These are phyloP conservation scores for Carpediemonas membranifera DNA, from an alignment of 78 protist species.

Conservation along the genomic window DNA sequence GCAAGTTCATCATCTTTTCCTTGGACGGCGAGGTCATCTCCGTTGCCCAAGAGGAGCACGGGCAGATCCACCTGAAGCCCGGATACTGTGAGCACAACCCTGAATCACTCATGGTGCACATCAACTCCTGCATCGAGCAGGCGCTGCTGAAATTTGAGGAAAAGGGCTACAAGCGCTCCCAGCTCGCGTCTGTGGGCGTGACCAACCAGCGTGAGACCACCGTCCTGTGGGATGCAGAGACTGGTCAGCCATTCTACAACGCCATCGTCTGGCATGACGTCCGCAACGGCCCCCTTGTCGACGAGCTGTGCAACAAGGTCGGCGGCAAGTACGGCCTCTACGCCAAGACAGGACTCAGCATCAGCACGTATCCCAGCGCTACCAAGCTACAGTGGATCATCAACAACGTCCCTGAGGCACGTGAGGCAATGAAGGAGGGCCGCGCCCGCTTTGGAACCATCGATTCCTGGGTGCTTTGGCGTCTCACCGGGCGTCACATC, in stretches of 20 bases:
- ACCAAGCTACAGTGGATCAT: background rate
- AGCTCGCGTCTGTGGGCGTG: constrained; percentile 63
- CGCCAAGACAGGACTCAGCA: constrained; percentile 68
- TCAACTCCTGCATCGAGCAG: no score
- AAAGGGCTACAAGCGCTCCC: no score
- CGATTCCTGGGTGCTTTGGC: constrained; percentile 81
- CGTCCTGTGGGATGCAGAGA: constrained; percentile 41
- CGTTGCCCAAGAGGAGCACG: constrained; percentile 28
- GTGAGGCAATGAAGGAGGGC: constrained; percentile 15
- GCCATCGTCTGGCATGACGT: constrained; percentile 66
- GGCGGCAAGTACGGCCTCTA: constrained; percentile 9
- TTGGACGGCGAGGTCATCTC: constrained; percentile 8
- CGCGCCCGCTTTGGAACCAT: constrained; percentile 65
- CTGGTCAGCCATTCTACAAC: constrained; percentile 66
- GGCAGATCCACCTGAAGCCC: constrained; percentile 42
- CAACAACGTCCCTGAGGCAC: constrained; percentile 18
- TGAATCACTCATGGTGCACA: no score
- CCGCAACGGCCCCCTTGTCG: constrained; percentile 25
- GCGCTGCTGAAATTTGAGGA: no score
- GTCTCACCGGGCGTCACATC: constrained; percentile 64
- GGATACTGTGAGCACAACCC: no score
- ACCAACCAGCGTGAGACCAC: constrained; percentile 90
- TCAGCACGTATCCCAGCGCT: constrained; percentile 5
- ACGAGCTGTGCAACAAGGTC: background rate
- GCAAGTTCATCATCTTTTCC: constrained; percentile 62